Evolutionary conservation across 352 stramenopile species (phyloP), one percentile per base, ranked within the genome.

Genomic region (Globisporangium rhizosaccharum): DNA sequence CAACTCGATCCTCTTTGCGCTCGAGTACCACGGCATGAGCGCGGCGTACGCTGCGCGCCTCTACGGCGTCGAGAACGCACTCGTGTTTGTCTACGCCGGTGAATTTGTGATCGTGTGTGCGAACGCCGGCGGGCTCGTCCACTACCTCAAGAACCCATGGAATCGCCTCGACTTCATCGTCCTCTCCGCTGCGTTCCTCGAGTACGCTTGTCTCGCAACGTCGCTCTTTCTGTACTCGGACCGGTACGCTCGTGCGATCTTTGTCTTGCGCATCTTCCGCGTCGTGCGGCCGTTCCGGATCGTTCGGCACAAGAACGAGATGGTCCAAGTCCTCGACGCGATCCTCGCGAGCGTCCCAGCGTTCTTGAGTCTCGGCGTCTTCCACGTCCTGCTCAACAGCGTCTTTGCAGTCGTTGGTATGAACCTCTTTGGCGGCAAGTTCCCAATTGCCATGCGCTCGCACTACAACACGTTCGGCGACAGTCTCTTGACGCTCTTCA

Each of bases 391-490:
- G 9, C 65, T 90, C 12, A 90, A 82, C 57, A 85, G 79, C 33
- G 67, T 94, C 6, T 94, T 94, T 65, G 85, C 81, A n/a, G 75
- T 92, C 6, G 66, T 94, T 12, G 85, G 82, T 10, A 92, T 92
- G 85, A 87, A 90, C 56, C 56, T 92, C 9, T 94, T 92, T 41
- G 81, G 77, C 28, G 82, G 82, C 20, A 87, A 80, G 50, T 91
- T 92, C 36, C 85, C 82, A 10, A 39, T 75, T 5, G 66, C 76
- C 6, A 90, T 88, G 76, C 67, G 71, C 25, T 88, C 81, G 0
- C 73, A 96, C 25, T 96, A 87, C 55, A 87, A 94, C 45, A 92
- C 87, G 9, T 96, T 93, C 52, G 79, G 79, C 17, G 83, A 93
- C 57, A 82, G 75, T 51, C 80, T 94, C 70, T 70, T 96, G 3